Conservation (phyloP, 1,284 basidiomycete species). For the Irpex sp. region DNA sequence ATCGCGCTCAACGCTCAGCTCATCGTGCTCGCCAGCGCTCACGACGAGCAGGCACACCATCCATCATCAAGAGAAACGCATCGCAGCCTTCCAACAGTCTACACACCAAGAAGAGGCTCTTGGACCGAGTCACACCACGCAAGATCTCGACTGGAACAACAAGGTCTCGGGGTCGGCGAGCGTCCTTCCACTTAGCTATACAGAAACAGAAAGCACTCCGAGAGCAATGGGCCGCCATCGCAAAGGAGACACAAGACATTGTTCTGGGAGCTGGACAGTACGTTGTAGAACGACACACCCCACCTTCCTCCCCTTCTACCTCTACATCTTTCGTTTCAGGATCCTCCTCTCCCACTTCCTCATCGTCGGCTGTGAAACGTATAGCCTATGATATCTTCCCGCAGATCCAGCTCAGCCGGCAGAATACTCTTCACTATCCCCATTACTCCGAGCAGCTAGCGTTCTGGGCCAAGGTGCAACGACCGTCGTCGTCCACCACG, state of each 20-base stretch:
- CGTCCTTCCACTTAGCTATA: background rate
- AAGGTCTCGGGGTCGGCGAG: background rate
- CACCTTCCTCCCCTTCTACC: constrained; percentile 20
- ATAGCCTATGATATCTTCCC: constrained; percentile 35
- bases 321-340: constrained; percentile 19
- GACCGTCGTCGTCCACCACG: constrained; percentile 3
- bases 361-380: constrained; percentile 2
- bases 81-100: constrained; percentile 2
- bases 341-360: background rate
- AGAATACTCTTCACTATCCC: constrained; percentile 39
- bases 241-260: constrained; percentile 38
- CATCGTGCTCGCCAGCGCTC: background rate
- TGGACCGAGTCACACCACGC: background rate
- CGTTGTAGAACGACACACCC: constrained; percentile 32
- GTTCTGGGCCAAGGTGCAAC: constrained; percentile 25
- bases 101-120: constrained; percentile 2
- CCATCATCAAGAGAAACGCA: background rate
- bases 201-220: constrained; percentile 19
- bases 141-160: background rate
- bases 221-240: constrained; percentile 29
- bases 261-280: constrained; percentile 45
- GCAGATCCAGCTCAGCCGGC: constrained; percentile 34
- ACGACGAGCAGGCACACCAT: constrained; percentile 3
- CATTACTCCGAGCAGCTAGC: constrained; percentile 34
- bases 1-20: background rate